Evolutionary conservation across 129 eudicot genomes (phyloP).

Genomic region (Tagetes erecta): DNA sequence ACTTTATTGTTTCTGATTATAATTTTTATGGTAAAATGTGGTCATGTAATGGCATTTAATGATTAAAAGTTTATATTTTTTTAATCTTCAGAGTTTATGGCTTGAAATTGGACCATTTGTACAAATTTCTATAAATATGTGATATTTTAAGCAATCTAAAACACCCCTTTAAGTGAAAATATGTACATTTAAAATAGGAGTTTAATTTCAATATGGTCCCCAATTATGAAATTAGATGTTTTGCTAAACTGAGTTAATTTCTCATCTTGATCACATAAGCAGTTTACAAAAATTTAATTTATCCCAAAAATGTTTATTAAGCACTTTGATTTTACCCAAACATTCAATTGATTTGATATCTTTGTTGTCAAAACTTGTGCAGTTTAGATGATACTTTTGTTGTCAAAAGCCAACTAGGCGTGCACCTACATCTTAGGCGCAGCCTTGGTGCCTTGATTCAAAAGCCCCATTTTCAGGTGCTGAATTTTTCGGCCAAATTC

Average conservation of each 20-base stretch:
- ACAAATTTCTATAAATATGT: background rate
- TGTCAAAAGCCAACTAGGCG: no score
- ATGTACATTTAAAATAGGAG: background rate
- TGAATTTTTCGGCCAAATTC: no score
- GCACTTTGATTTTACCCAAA: background rate
- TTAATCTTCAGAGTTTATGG: no score
- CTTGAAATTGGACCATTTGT: background rate
- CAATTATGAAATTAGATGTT: background rate
- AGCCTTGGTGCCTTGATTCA: no score
- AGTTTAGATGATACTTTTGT: background rate
- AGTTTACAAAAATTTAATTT: background rate
- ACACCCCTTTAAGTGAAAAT: background rate
- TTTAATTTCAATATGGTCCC: conserved; percentile 6
- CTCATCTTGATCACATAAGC: background rate
- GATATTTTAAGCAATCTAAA: background rate
- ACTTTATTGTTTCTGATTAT: background rate
- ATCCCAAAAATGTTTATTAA: background rate
- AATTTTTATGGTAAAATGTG: background rate
- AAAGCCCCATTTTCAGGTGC: no score
- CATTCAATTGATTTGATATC: background rate
- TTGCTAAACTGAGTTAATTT: background rate
- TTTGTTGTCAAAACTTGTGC: background rate
- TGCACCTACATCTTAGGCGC: no score
- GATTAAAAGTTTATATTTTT: background rate
- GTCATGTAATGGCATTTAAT: no score